Conservation (phyloP, 306 rosid genomes). For the Prunus mira region DNA sequence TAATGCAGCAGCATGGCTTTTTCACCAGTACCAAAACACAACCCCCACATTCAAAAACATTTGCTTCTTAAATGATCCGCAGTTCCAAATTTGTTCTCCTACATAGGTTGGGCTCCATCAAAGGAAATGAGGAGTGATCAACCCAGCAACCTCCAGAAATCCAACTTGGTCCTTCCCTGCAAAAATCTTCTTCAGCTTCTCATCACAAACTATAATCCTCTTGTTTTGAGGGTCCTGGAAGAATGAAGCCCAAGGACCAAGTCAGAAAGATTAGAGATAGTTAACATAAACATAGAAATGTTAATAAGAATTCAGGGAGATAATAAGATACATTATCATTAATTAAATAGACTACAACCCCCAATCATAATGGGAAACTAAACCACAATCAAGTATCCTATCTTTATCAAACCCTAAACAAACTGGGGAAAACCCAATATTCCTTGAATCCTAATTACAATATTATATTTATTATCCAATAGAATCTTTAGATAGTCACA, state of each 20-base stretch:
- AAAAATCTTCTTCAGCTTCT: slow-evolving; percentile 89
- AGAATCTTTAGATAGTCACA: neutral
- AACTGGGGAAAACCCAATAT: neutral
- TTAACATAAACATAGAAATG: neutral
- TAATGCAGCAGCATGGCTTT: slow-evolving; percentile 15
- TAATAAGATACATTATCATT: neutral
- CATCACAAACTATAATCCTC: slow-evolving; percentile 69
- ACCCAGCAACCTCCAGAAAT: slow-evolving; percentile 81
- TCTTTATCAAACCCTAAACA: neutral
- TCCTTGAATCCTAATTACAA: neutral
- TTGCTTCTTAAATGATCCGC: slow-evolving; percentile 19
- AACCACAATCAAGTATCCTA: neutral
- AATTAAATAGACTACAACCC: neutral
- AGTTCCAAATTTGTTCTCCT: neutral
- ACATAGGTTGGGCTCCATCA: slow-evolving; percentile 25
- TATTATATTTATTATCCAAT: neutral
- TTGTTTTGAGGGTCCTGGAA: slow-evolving; percentile 75
- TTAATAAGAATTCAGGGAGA: neutral
- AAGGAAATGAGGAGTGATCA: slow-evolving; percentile 83
- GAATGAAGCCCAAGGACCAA: slow-evolving; percentile 11
- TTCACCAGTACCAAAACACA: slow-evolving; percentile 34
- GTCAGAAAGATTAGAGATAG: slow-evolving; percentile 5
- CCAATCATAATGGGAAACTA: neutral
- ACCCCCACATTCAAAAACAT: slow-evolving; percentile 25
- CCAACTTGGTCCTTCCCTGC: slow-evolving; percentile 69